Percentiles rank a stretch among this genome's conserved stretches.
Conservation (phyloP, 352 stramenopile genomes). For the Bremia lactucae region DNA sequence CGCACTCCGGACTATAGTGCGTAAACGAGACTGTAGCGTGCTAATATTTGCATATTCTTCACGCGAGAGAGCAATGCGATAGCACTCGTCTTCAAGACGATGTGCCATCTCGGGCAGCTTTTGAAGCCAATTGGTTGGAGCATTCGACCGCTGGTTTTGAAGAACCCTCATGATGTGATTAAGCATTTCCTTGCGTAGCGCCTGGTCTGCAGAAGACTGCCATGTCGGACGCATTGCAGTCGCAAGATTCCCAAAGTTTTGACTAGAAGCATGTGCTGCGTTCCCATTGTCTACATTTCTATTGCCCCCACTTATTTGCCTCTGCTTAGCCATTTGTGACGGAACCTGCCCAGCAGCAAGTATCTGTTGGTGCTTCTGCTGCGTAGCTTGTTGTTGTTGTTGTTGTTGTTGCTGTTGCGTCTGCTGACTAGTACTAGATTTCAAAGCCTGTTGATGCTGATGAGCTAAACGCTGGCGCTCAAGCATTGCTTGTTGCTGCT, state of each 20-base stretch:
- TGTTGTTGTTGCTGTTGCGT: constrained; percentile 22
- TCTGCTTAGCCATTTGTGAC: constrained; percentile 19
- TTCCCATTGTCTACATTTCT: constrained; percentile 13
- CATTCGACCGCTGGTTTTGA: constrained; percentile 91
- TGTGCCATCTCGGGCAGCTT: constrained; percentile 97
- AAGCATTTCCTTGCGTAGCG: constrained; percentile 74
- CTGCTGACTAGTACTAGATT: constrained; percentile 12
- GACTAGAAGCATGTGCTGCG: constrained; percentile 12
- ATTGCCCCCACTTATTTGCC: constrained; percentile 20
- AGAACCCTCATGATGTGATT: constrained; percentile 92
- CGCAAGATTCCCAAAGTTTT: constrained; percentile 1
- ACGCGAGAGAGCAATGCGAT: constrained; percentile 76
- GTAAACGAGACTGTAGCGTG: constrained; percentile 92
- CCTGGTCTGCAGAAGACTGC: constrained; percentile 63
- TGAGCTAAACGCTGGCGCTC: constrained; percentile 24
- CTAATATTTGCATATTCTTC: constrained; percentile 93
- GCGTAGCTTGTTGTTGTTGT: constrained; percentile 25
- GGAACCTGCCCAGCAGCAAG: constrained; percentile 14
- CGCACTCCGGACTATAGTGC: constrained; percentile 86
- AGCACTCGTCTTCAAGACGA: constrained; percentile 94
- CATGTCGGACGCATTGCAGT: constrained; percentile 34
- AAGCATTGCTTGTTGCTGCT: constrained; percentile 25
- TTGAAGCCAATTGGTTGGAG: constrained; percentile 92
- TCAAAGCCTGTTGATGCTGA: constrained; percentile 23
- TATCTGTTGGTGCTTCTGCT: constrained; percentile 33